A percentile compares a stretch with the other conserved stretches of the same genome.
Evolutionary conservation across 208 protist species (phyloP).

Genomic region (Acanthamoeba castellanii): DNA sequence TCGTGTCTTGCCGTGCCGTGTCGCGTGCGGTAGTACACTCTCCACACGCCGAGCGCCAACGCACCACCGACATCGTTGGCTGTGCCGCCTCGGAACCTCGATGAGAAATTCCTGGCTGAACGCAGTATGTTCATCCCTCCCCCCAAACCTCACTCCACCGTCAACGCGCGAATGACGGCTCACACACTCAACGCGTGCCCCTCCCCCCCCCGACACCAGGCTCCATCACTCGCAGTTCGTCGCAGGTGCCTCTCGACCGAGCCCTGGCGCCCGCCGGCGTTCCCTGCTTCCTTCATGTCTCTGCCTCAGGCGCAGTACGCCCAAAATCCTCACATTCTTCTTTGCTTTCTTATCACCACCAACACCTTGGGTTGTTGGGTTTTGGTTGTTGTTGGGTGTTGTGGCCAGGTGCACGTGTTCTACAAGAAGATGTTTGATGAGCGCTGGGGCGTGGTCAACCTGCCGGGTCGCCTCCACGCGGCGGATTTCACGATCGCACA

Average conservation of each 20-base stretch:
- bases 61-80: background rate
- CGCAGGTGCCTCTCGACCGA: background rate
- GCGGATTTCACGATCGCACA: background rate
- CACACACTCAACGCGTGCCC: background rate
- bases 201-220: background rate
- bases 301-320: background rate
- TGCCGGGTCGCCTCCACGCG: background rate
- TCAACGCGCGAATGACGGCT: background rate
- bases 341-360: background rate
- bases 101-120: background rate
- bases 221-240: background rate
- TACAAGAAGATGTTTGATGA: constrained; percentile 56
- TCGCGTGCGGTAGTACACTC: background rate
- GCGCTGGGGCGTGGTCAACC: background rate
- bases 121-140: background rate
- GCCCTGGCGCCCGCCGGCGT: background rate
- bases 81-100: background rate
- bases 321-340: background rate
- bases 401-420: background rate
- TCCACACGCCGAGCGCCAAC: background rate
- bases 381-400: too few species aligned
- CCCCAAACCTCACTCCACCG: background rate
- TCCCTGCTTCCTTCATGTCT: constrained; percentile 30
- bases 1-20: too few species aligned
- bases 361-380: background rate